phyloP scores from a whole-genome alignment of 2,329 filamentous ascomycete genomes.

The Trichoderma afroharzianum region DNA sequence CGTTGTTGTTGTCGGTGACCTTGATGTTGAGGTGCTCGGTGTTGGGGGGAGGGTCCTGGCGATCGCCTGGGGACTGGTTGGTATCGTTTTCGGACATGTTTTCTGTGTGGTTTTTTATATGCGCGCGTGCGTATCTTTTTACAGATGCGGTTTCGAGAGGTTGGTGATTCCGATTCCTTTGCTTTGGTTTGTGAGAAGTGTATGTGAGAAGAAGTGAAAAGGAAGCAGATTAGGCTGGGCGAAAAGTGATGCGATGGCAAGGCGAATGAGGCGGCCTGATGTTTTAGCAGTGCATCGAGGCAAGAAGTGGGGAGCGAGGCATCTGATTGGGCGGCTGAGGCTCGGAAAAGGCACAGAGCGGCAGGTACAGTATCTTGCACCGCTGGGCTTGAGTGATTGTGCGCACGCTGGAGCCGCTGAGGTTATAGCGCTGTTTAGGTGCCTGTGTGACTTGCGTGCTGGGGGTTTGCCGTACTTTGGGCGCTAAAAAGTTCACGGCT shows the following conservation, averaged over 20 bases:
- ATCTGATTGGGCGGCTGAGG: conserved; percentile 24
- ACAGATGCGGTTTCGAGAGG: too few species aligned
- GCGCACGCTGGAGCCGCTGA: not conserved
- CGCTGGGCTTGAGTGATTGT: not conserved
- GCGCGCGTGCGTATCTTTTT: not conserved
- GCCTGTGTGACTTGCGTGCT: not conserved
- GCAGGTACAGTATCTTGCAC: conserved; percentile 9
- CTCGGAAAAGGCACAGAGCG: not conserved
- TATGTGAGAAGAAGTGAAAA: not conserved
- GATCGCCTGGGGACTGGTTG: conserved; percentile 28
- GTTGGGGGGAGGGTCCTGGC: conserved; percentile 42
- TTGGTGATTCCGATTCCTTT: not conserved
- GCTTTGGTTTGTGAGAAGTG: not conserved
- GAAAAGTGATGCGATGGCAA: conserved; percentile 7
- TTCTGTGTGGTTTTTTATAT: not conserved
- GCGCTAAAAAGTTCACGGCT: not conserved
- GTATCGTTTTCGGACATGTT: conserved; percentile 48
- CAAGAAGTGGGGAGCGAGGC: conserved; percentile 26
- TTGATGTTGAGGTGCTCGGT: conserved; percentile 97
- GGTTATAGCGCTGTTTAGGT: not conserved
- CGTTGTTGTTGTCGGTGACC: conserved; percentile 98
- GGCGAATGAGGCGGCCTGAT: conserved; percentile 14
- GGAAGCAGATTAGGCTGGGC: not conserved
- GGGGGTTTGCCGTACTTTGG: not conserved
- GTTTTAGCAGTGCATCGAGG: not conserved